Base-by-base conservation (phyloP, 495 filamentous ascomycete genomes). In the Trichoderma reesei region DNA sequence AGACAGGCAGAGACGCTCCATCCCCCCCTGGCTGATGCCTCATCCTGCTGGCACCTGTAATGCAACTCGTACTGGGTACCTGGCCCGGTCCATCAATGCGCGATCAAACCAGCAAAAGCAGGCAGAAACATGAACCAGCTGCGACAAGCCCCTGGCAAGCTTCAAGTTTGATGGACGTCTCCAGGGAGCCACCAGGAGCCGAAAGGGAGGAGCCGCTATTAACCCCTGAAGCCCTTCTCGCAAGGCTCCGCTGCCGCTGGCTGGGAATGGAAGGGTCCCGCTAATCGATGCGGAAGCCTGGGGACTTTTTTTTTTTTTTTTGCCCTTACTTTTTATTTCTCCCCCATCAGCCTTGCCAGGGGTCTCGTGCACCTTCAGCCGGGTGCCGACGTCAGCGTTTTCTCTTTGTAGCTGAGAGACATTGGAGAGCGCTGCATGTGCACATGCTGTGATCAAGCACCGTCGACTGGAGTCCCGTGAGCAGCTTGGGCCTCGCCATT, bases 61-160 rank as follows among this genome's bases (percentile, higher is more conserved):
- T n/a, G n/a, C n/a, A n/a, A n/a, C n/a, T n/a, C n/a, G n/a, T n/a
- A n/a, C n/a, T n/a, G n/a, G n/a, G n/a, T n/a, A n/a, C n/a, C n/a
- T n/a, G n/a, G n/a, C n/a, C n/a, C n/a, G n/a, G n/a, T n/a, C n/a
- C n/a, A n/a, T n/a, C n/a, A n/a, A n/a, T n/a, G n/a, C n/a, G n/a
- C n/a, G n/a, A n/a, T n/a, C n/a, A n/a, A n/a, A n/a, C n/a, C n/a
- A n/a, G n/a, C n/a, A n/a, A n/a, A n/a, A n/a, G n/a, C n/a, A n/a
- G n/a, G n/a, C n/a, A n/a, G n/a, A n/a, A n/a, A n/a, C n/a, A n/a
- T n/a, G n/a, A n/a, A n/a, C n/a, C n/a, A n/a, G n/a, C n/a, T n/a
- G n/a, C n/a, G n/a, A n/a, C n/a, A n/a, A 56, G 51, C 51, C 51
- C 51, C 51, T 56, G 51, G 51, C 51, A 46, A 14, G 42, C 11